phyloP scores from a whole-genome alignment of 371 early-diverging fungal genomes.

The Mortierella sp. region DNA sequence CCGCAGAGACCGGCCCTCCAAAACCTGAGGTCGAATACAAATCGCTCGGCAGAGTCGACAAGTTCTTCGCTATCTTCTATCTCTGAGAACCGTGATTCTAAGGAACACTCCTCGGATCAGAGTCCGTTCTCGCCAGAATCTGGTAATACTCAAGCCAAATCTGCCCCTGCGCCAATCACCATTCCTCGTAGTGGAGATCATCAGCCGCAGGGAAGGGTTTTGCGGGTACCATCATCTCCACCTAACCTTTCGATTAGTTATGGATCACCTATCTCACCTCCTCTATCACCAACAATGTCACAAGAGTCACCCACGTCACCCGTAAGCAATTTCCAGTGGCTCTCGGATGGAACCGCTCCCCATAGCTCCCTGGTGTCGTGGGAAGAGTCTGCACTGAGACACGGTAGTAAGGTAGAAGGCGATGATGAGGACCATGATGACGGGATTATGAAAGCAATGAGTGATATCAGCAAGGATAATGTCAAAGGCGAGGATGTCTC shows the following conservation, averaged over 20 bases:
- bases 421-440: constrained; percentile 28
- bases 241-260: constrained; percentile 34
- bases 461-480: neutral
- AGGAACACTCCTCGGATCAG: constrained; percentile 15
- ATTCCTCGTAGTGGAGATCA: constrained; percentile 6
- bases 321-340: constrained; percentile 10
- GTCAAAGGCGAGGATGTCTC: constrained; percentile 47
- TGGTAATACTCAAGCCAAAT: neutral
- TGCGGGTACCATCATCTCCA: constrained; percentile 34
- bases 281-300: neutral
- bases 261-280: neutral
- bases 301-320: constrained; percentile 28
- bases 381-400: constrained; percentile 28
- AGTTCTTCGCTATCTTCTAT: constrained; percentile 25
- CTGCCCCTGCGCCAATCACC: constrained; percentile 5
- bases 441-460: neutral
- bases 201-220: constrained; percentile 13
- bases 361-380: constrained; percentile 13
- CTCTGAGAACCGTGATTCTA: constrained; percentile 3
- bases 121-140: neutral
- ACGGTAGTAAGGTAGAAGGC: constrained; percentile 12
- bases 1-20: neutral
- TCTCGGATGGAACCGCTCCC: constrained; percentile 14
- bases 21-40: constrained; percentile 18
- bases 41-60: constrained; percentile 24